Percentiles rank a stretch among this genome's conserved stretches.
Conservation (phyloP, 768 basidiomycete genomes). For the Suillus variegatus region DNA sequence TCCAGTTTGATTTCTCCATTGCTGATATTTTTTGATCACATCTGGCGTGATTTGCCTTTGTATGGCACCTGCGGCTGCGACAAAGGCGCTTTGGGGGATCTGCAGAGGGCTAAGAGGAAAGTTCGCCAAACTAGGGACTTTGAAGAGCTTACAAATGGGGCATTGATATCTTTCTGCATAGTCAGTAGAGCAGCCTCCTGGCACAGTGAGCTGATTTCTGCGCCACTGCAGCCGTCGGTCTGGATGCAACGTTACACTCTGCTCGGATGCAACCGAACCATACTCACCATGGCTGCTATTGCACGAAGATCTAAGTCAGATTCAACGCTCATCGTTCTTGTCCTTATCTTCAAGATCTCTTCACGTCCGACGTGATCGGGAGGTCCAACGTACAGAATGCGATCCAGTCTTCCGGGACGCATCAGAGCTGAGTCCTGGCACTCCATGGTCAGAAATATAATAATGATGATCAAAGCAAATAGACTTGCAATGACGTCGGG, state of each 20-base stretch:
- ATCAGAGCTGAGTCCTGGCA: slow-evolving; percentile 89
- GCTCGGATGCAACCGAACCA: background rate
- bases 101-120: slow-evolving; percentile 30
- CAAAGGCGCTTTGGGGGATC: slow-evolving; percentile 77
- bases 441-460: background rate
- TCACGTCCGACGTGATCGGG: slow-evolving; percentile 78
- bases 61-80: slow-evolving; percentile 68
- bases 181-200: slow-evolving; percentile 94
- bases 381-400: slow-evolving; percentile 92
- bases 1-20: slow-evolving; percentile 57
- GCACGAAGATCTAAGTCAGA: slow-evolving; percentile 62
- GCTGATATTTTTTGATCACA: slow-evolving; percentile 68
- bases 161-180: slow-evolving; percentile 85
- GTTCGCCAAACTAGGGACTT: background rate
- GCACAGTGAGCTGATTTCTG: slow-evolving; percentile 88
- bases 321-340: slow-evolving; percentile 78
- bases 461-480: background rate
- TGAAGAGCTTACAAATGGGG: slow-evolving; percentile 59
- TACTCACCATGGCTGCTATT: slow-evolving; percentile 69
- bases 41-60: slow-evolving; percentile 84
- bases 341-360: slow-evolving; percentile 84
- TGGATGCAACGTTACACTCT: slow-evolving; percentile 31
- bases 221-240: slow-evolving; percentile 96
- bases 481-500: slow-evolving; percentile 84
- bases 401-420: slow-evolving; percentile 93